phyloP scores from a whole-genome alignment of 2,329 filamentous ascomycete species.

The Scopulariopsis brevicaulis region DNA sequence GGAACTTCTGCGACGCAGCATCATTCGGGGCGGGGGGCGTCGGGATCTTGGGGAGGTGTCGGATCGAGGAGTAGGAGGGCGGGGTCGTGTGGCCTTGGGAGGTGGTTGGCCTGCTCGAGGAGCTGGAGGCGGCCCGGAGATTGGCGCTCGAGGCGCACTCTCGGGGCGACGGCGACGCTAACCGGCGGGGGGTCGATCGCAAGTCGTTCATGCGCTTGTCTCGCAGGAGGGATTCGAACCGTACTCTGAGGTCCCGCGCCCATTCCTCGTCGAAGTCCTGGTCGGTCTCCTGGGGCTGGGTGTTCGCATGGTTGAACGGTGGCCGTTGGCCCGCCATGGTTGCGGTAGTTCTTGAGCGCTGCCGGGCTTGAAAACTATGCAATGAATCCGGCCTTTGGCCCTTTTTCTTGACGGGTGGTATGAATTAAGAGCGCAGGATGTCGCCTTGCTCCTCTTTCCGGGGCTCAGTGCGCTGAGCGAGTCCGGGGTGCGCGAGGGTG shows the following conservation, averaged over 20 bases:
- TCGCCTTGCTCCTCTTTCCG: not conserved
- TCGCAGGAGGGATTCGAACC: slow-evolving; percentile 79
- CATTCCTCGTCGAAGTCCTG: slow-evolving; percentile 46
- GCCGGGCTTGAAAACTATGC: not conserved
- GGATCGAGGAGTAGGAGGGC: slow-evolving; percentile 35
- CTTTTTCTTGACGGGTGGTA: not conserved
- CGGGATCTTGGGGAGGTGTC: slow-evolving; percentile 48
- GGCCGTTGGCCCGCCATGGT: slow-evolving; percentile 3
- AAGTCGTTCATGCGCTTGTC: slow-evolving; percentile 81
- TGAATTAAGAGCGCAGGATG: not conserved
- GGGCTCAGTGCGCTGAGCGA: not conserved
- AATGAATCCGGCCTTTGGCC: not conserved
- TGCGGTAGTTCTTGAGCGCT: not conserved
- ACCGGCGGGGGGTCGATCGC: slow-evolving; percentile 31
- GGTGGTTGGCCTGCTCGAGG: slow-evolving; percentile 32
- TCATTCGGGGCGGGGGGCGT: slow-evolving; percentile 59
- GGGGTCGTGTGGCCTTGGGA: slow-evolving; percentile 29
- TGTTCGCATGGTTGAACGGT: not conserved
- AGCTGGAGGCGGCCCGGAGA: slow-evolving; percentile 26
- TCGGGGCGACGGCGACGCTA: slow-evolving; percentile 42
- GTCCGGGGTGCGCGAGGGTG: not conserved
- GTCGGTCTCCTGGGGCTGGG: not conserved
- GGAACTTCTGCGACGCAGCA: slow-evolving; percentile 59
- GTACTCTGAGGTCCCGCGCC: slow-evolving; percentile 67
- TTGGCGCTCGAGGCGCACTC: slow-evolving; percentile 40